A percentile compares a stretch with the other conserved stretches of the same genome.
Evolutionary conservation across 768 basidiomycete genomes (phyloP).

Genomic region (Boletus rubescentipes): DNA sequence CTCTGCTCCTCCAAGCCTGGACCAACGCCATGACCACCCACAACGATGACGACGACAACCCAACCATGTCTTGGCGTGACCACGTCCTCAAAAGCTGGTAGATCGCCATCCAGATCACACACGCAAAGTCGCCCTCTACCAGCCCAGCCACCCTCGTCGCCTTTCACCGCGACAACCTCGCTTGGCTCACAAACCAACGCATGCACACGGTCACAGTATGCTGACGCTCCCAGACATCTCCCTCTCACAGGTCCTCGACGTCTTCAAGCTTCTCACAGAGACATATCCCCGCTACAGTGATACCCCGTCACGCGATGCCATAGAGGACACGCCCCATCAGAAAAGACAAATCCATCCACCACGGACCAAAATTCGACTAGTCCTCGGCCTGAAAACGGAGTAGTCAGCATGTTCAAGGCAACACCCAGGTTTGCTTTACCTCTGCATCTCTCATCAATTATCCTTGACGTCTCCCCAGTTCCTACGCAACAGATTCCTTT

Average conservation of each 20-base stretch:
- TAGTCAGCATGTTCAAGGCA: too few relatives aligned
- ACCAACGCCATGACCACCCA: not conserved
- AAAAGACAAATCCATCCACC: conserved; percentile 51
- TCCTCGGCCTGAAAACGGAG: too few relatives aligned
- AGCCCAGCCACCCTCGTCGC: conserved; percentile 52
- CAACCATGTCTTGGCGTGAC: conserved; percentile 50
- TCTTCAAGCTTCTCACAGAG: conserved; percentile 69
- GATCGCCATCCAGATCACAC: conserved; percentile 52
- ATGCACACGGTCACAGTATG: conserved; percentile 19
- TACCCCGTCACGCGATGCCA: conserved; percentile 60
- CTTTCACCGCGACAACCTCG: conserved; percentile 64
- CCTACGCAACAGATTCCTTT: too few relatives aligned
- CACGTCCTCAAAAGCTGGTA: conserved; percentile 56
- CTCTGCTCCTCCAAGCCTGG: not conserved
- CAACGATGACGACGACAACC: conserved; percentile 21
- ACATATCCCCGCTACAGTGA: conserved; percentile 84
- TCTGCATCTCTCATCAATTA: too few relatives aligned
- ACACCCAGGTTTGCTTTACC: too few relatives aligned
- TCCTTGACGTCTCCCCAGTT: too few relatives aligned
- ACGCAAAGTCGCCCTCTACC: conserved; percentile 45
- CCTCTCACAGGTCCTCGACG: conserved; percentile 60
- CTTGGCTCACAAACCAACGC: conserved; percentile 61
- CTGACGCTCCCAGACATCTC: conserved; percentile 49
- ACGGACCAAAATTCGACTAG: conserved; percentile 34
- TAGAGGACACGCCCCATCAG: conserved; percentile 60